Evolutionary conservation across 169 alveolate species (phyloP).

Genomic region (Cryptosporidium bovis): DNA sequence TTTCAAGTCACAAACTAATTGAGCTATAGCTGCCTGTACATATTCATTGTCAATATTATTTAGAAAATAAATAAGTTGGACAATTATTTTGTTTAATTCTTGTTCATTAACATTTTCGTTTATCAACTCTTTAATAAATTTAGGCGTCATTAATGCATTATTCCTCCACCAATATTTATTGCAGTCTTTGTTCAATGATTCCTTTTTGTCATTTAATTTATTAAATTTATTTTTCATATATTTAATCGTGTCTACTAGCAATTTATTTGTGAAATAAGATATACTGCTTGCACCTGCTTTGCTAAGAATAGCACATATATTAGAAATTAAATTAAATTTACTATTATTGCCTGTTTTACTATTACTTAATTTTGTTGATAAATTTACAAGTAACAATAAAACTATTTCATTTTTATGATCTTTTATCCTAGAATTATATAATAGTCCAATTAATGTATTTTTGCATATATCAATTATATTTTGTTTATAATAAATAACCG

Average conservation of each 20-base stretch:
- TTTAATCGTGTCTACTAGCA: constrained; percentile 1
- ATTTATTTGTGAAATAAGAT: constrained; percentile 27
- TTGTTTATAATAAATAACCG: too few relatives aligned
- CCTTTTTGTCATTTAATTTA: neutral
- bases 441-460: too few relatives aligned
- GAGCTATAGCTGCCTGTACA: constrained; percentile 23
- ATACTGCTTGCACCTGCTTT: constrained; percentile 45
- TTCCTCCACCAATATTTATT: constrained; percentile 41
- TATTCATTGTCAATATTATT: constrained; percentile 20
- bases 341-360: neutral
- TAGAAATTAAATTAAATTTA: neutral
- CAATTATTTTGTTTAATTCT: neutral
- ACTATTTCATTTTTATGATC: too few relatives aligned
- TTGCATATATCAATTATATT: too few relatives aligned
- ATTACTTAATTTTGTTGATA: too few relatives aligned
- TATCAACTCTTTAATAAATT: constrained; percentile 3
- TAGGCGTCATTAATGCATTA: neutral
- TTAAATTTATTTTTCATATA: constrained; percentile 5
- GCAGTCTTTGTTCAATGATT: neutral
- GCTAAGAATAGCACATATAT: neutral
- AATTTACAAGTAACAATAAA: too few relatives aligned
- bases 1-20: constrained; percentile 19
- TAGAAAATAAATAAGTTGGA: constrained; percentile 6
- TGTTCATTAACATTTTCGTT: neutral
- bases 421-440: too few relatives aligned